Base-by-base conservation (phyloP, 768 basidiomycete species). In the Boletus rubescentipes region DNA sequence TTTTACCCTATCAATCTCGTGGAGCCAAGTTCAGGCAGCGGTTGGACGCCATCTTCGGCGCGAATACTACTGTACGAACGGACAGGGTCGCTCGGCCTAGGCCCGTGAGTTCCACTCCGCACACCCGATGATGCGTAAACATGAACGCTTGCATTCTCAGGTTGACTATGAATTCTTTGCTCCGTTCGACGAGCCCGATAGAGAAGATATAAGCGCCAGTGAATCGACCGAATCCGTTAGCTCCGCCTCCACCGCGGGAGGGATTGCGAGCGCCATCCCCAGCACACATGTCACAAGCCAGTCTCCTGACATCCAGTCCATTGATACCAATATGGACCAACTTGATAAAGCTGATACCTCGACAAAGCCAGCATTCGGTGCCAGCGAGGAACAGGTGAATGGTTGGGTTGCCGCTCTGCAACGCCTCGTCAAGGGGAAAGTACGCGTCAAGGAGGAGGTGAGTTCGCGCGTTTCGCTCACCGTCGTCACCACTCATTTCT, bases 381-480 rank as follows among this genome's bases (percentile, higher is more conserved):
- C 44, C 14, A 3, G 12, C 23, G 57, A 57, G 34, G 59, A 59
- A 18, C 54, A 55, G 44, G 23, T 67, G 0, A n/a, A 16, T 1
- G 10, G 23, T 26, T 70, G 69, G 69, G 51, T 61, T n/a, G 0
- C 26, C 5, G 57, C 53, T 14, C 38, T 70, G 31, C 69, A 70
- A n/a, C 68, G 70, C 40, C 70, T 70, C 41, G 21, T 70, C 53
- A 70, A 71, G 47, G 69, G 54, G 1, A 66, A 61, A 45, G 52
- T 69, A 32, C 61, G 18, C 10, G 18, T 70, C 45, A 54, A 47
- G 31, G 63, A 67, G 18, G 56, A 64, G 60, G 65, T 64, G 49
- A 54, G 58, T 29, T 16, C 9, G 20, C 16, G 8, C 34, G 2
- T 41, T 36, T 37, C 26, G 5, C 39, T 16, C 6, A 12, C n/a